phyloP scores from a whole-genome alignment of 768 basidiomycete genomes.

The Tephrocybe sp. region DNA sequence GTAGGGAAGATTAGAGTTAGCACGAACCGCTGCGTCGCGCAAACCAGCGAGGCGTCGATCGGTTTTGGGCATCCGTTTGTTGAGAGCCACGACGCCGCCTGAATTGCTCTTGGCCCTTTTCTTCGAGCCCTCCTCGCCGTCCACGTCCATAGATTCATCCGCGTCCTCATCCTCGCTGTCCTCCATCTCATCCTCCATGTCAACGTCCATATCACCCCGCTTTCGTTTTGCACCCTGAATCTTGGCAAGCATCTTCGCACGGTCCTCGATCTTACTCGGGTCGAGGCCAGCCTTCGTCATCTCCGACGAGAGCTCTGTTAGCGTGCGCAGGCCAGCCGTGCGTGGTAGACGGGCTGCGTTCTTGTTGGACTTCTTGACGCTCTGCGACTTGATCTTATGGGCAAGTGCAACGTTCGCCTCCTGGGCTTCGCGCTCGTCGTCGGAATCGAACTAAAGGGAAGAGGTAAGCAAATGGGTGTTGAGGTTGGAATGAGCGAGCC shows the following conservation, averaged over 20 bases:
- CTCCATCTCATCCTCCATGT: constrained; percentile 41
- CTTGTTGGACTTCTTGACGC: constrained; percentile 83
- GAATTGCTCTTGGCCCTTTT: constrained; percentile 65
- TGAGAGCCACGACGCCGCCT: constrained; percentile 49
- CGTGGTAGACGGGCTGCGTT: constrained; percentile 78
- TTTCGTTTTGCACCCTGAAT: constrained; percentile 69
- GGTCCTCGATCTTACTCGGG: constrained; percentile 81
- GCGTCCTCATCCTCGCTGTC: constrained; percentile 38
- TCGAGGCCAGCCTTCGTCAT: constrained; percentile 89
- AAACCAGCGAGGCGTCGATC: constrained; percentile 80
- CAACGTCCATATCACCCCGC: constrained; percentile 68
- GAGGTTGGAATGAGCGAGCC: constrained; percentile 17
- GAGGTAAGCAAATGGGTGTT: neutral
- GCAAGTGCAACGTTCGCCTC: constrained; percentile 56
- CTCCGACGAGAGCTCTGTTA: constrained; percentile 73
- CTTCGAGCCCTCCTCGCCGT: constrained; percentile 46
- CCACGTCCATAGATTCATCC: constrained; percentile 45
- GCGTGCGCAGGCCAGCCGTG: constrained; percentile 69
- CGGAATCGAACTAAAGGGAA: constrained; percentile 47
- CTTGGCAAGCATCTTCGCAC: constrained; percentile 84
- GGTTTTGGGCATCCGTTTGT: constrained; percentile 57
- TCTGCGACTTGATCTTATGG: constrained; percentile 71
- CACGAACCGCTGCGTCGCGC: constrained; percentile 67
- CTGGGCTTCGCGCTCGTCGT: constrained; percentile 79
- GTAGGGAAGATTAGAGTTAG: constrained; percentile 1